Conservation (phyloP, 2,329 filamentous ascomycete genomes). For the Aspergillus sp. region DNA sequence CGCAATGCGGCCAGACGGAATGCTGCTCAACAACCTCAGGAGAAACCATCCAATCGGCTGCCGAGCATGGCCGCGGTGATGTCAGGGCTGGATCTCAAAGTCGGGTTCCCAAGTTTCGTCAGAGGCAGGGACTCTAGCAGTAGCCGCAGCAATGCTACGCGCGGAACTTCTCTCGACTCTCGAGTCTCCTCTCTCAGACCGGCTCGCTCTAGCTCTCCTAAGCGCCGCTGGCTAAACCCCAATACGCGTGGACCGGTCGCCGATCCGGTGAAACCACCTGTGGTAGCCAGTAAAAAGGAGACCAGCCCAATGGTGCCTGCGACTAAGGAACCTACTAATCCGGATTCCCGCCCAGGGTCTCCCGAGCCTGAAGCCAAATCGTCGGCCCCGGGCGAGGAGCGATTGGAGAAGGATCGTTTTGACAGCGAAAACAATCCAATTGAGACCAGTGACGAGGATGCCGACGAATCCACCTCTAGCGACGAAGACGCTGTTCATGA, state of each 20-base stretch:
- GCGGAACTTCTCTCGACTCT: conserved; percentile 43
- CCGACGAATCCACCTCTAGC: conserved; percentile 56
- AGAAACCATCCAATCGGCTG: conserved; percentile 31
- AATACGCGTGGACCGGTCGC: conserved; percentile 49
- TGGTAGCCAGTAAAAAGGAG: conserved; percentile 66
- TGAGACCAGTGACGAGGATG: conserved; percentile 67
- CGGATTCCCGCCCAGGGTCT: conserved; percentile 33
- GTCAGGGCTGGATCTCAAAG: conserved; percentile 42
- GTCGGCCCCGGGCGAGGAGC: conserved; percentile 52
- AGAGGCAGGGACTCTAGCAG: conserved; percentile 41
- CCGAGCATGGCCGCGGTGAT: conserved; percentile 49
- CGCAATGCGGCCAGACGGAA: conserved; percentile 44
- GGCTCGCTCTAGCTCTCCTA: conserved; percentile 38
- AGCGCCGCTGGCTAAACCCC: conserved; percentile 52
- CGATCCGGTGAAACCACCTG: conserved; percentile 48
- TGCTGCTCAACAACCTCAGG: conserved; percentile 38
- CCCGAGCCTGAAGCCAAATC: conserved; percentile 39
- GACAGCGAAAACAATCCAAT: conserved; percentile 65
- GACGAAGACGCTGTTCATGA: conserved; percentile 60
- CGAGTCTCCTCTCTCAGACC: conserved; percentile 25
- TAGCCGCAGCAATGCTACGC: conserved; percentile 43
- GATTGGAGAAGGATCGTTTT: conserved; percentile 70
- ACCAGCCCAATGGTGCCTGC: conserved; percentile 59
- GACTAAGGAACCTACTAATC: conserved; percentile 49
- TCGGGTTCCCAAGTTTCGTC: conserved; percentile 37